phyloP scores from a whole-genome alignment of 2,329 filamentous ascomycete genomes.

The Epicoccum nigrum region DNA sequence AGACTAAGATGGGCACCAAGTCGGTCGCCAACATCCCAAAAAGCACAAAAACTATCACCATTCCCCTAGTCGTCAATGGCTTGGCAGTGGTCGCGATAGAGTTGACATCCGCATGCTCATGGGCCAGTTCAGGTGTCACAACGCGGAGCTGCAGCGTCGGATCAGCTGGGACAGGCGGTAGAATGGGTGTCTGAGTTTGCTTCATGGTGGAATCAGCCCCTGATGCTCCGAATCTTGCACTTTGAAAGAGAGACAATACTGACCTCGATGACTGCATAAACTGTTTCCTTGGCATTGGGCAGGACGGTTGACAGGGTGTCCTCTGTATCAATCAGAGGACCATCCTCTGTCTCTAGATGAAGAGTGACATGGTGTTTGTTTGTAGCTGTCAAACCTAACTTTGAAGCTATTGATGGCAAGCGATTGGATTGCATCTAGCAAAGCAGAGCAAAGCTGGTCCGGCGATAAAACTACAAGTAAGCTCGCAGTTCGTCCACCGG shows the following conservation, averaged over 20 bases:
- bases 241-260: no score
- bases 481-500: not conserved
- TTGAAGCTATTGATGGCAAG: not conserved
- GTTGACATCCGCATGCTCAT: not conserved
- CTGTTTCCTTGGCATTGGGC: not conserved
- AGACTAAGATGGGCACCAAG: no score
- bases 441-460: not conserved
- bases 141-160: not conserved
- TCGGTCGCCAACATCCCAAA: no score
- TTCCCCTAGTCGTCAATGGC: no score
- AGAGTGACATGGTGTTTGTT: not conserved
- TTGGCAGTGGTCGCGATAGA: not conserved
- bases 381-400: not conserved
- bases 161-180: not conserved
- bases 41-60: no score
- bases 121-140: not conserved
- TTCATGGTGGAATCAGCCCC: not conserved
- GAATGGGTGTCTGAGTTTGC: not conserved
- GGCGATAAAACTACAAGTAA: not conserved
- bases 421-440: not conserved
- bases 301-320: not conserved
- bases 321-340: not conserved
- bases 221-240: no score
- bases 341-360: not conserved
- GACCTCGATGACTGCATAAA: not conserved